Percentiles rank a stretch among this genome's conserved stretches.
Evolutionary conservation across 495 filamentous ascomycete species (phyloP).

Genomic region (Aspergillus ostianus): DNA sequence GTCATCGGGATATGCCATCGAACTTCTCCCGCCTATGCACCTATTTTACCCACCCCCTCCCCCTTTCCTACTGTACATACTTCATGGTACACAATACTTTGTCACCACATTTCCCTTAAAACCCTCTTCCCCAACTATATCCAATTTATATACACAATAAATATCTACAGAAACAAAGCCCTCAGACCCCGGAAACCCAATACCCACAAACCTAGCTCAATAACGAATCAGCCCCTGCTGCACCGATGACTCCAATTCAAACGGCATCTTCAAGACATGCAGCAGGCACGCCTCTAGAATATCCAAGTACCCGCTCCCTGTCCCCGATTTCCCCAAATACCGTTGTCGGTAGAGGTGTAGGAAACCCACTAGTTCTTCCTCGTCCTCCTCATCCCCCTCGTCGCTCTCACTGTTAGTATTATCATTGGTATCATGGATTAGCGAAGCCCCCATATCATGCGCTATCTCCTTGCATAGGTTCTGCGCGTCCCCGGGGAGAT

Average conservation of each 20-base stretch:
- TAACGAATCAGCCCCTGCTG: conserved; percentile 1
- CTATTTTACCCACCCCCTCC: too few relatives aligned
- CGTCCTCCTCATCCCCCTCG: background rate
- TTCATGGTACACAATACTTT: too few relatives aligned
- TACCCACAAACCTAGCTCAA: background rate
- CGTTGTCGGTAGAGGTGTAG: conserved; percentile 3
- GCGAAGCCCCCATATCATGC: background rate
- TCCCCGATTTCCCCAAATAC: conserved; percentile 1
- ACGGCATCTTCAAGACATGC: conserved; percentile 12
- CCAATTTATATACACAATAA: too few relatives aligned
- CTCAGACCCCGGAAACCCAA: too few relatives aligned
- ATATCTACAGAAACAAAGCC: too few relatives aligned
- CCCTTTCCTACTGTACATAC: too few relatives aligned
- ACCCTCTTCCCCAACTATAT: too few relatives aligned
- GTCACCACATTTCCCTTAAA: too few relatives aligned
- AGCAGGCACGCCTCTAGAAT: conserved; percentile 6
- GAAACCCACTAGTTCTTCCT: background rate
- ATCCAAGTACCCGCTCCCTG: background rate
- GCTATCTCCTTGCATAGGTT: conserved; percentile 4
- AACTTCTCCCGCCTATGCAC: too few relatives aligned
- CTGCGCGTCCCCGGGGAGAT: conserved; percentile 7
- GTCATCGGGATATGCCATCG: too few relatives aligned
- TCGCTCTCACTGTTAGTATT: background rate
- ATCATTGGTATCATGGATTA: too few relatives aligned
- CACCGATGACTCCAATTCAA: conserved; percentile 8